These are phyloP conservation scores for Moesziomyces globuligerus DNA, from an alignment of 1,284 basidiomycete species.

Conservation along the genomic window DNA sequence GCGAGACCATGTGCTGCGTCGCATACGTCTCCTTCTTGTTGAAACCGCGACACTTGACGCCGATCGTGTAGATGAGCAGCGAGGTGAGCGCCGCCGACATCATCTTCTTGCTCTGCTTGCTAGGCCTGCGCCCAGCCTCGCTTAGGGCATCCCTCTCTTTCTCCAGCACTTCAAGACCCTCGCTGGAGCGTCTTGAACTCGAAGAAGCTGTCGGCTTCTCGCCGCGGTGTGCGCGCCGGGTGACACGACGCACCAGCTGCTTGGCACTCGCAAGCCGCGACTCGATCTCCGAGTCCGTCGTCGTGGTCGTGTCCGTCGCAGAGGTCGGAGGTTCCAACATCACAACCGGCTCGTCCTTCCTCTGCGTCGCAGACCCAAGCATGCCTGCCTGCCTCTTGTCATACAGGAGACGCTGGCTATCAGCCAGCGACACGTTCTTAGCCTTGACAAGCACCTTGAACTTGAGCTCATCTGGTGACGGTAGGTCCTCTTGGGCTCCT, in stretches of 20 bases:
- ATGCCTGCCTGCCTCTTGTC: conserved; percentile 1
- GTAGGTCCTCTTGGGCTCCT: conserved; percentile 70
- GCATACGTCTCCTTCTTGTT: conserved; percentile 89
- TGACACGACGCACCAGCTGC: conserved; percentile 47
- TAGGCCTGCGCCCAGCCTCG: background rate
- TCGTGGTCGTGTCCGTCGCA: conserved; percentile 32
- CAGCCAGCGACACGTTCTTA: conserved; percentile 46
- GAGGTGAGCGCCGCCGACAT: conserved; percentile 81
- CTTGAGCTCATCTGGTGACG: conserved; percentile 87
- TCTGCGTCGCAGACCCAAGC: background rate
- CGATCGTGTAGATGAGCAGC: conserved; percentile 91
- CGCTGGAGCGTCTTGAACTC: conserved; percentile 8
- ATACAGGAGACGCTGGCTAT: conserved; percentile 11
- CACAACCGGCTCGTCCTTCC: conserved; percentile 6
- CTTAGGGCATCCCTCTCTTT: background rate
- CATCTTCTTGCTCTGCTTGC: conserved; percentile 44
- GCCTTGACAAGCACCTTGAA: conserved; percentile 84
- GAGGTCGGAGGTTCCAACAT: conserved; percentile 23
- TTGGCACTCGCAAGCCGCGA: conserved; percentile 46
- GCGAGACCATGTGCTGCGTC: conserved; percentile 88
- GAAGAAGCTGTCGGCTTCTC: background rate
- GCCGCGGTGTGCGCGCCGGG: conserved; percentile 19
- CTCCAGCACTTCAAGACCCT: conserved; percentile 4
- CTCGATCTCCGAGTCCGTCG: conserved; percentile 46
- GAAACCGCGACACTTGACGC: conserved; percentile 92